Evolutionary conservation across 371 early-diverging fungal genomes (phyloP).

Genomic region (Lichtheimia ramosa): DNA sequence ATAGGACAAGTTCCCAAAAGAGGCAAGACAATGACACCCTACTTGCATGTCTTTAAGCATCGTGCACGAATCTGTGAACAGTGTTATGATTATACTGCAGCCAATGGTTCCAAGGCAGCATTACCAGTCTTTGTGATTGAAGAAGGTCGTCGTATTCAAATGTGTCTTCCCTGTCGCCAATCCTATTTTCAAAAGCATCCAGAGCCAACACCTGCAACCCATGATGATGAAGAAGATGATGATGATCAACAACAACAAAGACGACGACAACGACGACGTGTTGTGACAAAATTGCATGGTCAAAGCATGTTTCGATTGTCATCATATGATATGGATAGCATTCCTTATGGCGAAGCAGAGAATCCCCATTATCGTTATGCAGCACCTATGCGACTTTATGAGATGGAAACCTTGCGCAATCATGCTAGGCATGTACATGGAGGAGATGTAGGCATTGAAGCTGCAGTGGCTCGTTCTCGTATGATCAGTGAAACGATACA

Average conservation of each 20-base stretch:
- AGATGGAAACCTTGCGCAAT: constrained; percentile 3
- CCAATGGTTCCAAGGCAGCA: not conserved
- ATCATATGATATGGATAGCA: not conserved
- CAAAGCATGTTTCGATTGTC: not conserved
- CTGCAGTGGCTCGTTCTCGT: not conserved
- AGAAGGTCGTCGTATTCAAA: not conserved
- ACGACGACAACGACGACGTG: not conserved
- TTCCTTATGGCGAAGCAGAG: not conserved
- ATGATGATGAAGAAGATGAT: not conserved
- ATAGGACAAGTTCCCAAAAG: no score
- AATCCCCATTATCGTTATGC: constrained; percentile 22
- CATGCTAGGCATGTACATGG: constrained; percentile 24
- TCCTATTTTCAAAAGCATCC: not conserved
- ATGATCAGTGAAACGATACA: no score
- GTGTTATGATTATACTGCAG: not conserved
- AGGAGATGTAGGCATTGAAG: constrained; percentile 23
- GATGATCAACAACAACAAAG: not conserved
- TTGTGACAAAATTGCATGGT: constrained; percentile 5
- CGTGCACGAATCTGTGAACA: constrained; percentile 2
- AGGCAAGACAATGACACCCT: not conserved
- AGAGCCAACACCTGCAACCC: not conserved
- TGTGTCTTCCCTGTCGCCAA: not conserved
- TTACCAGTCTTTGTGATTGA: not conserved
- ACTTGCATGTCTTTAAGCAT: not conserved
- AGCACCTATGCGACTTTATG: constrained; percentile 24